Evolutionary conservation across 257 asterid species (phyloP).

Genomic region (Solanum medicagineum): DNA sequence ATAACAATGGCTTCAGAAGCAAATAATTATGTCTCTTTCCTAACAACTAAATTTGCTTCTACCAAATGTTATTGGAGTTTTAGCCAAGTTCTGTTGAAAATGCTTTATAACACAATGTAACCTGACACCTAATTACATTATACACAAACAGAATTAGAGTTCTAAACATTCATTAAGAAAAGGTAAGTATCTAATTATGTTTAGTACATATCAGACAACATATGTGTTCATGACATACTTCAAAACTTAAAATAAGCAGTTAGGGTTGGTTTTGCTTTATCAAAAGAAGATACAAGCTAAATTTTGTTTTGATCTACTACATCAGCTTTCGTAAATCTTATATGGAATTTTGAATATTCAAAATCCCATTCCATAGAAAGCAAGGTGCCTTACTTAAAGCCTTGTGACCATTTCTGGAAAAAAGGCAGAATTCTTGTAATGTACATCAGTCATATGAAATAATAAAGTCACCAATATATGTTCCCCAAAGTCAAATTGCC

Average conservation of each 20-base stretch:
- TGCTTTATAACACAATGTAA: neutral
- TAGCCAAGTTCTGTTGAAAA: neutral
- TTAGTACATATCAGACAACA: neutral
- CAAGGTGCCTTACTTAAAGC: neutral
- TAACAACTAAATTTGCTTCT: neutral
- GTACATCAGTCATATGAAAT: neutral
- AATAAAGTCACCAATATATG: neutral
- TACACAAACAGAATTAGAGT: neutral
- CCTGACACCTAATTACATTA: neutral
- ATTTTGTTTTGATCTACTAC: neutral
- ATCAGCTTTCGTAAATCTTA: neutral
- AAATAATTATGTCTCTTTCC: neutral
- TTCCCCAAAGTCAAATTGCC: neutral
- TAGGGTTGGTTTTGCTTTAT: neutral
- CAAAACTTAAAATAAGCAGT: neutral
- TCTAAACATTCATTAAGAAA: neutral
- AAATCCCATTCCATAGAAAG: neutral
- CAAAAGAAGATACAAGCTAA: neutral
- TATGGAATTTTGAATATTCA: neutral
- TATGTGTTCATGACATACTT: neutral
- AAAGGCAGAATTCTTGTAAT: neutral
- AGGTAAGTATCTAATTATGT: neutral
- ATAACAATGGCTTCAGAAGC: neutral
- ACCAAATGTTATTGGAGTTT: neutral
- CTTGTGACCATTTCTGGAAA: neutral